Conservation (phyloP, 441 rosid species). For the Rhodomyrtus psidioides region DNA sequence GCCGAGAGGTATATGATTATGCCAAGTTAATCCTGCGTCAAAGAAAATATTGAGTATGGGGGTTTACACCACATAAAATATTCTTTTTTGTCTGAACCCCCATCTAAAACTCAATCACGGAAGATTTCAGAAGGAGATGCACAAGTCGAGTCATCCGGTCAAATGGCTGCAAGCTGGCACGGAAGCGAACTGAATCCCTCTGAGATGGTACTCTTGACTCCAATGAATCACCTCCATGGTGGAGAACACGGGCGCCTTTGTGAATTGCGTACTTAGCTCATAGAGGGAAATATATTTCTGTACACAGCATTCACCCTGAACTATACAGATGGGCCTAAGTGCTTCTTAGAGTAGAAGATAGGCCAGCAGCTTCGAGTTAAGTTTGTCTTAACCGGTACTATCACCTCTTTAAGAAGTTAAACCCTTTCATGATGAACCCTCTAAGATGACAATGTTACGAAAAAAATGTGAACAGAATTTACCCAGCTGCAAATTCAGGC, state of each 20-base stretch:
- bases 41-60: constrained; percentile 12
- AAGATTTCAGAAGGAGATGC: constrained; percentile 4
- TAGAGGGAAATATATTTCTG: neutral
- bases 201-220: neutral
- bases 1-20: neutral
- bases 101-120: constrained; percentile 43
- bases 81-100: constrained; percentile 33
- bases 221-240: neutral
- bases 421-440: neutral
- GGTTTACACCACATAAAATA: constrained; percentile 4
- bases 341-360: neutral
- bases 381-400: neutral
- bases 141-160: neutral
- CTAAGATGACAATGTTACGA: neutral
- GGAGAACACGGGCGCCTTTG: neutral
- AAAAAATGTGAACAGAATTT: neutral
- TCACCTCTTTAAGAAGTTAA: neutral
- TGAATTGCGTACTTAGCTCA: neutral
- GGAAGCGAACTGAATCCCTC: neutral
- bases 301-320: neutral
- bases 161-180: neutral
- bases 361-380: neutral
- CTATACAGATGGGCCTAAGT: neutral
- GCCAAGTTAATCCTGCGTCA: constrained; percentile 10
- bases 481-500: neutral